Evolutionary conservation across 148 eudicot species (phyloP), one percentile per base, ranked within the genome.

Genomic region (Rheum nobile): DNA sequence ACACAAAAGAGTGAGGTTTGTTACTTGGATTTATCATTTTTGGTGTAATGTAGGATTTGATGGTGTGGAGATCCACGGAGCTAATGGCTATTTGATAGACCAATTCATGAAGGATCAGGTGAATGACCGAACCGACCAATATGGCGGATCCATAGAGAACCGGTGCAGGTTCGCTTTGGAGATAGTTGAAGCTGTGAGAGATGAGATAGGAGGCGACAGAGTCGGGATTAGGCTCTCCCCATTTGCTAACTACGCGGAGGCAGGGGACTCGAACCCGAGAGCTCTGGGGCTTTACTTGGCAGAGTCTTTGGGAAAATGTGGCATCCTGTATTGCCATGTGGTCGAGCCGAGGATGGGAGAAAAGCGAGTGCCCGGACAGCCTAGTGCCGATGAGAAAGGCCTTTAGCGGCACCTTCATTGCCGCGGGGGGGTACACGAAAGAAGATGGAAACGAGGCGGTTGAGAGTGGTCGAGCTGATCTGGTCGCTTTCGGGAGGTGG

Each of bases 161-260:
- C 85, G 87, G 22, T 86, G 89, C 47, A 77, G 80, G 54, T 84
- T 86, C 26, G 83, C 84, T 48, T 57, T 86, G 0, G 86, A 86
- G 71, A 71, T 86, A 57, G 85, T 82, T 1, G 83, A 86, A 73
- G 89, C 86, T 19, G 39, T 82, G 5, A 34, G 29, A 8, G 74
- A 79, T 22, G 86, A 84, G 74, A 79, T 84, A 21, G 90, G 90
- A 75, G 74, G 84, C 6, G 83, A 86, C 24, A 83, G 72, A 83
- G 87, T 86, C 35, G 86, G 86, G 42, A 73, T 84, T 26, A 75
- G 86, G 17, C 67, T 86, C 4, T 86, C 89, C 54, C 89, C 89
- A 14, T 86, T 80, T 54, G 80, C 86, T 12, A 14, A 77, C 43
- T 84, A 80, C 71, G 31, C 37, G 74, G 85, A 86, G 80, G 50